phyloP scores from a whole-genome alignment of 164 flowering plant species.

The Aristolochia fimbriata region DNA sequence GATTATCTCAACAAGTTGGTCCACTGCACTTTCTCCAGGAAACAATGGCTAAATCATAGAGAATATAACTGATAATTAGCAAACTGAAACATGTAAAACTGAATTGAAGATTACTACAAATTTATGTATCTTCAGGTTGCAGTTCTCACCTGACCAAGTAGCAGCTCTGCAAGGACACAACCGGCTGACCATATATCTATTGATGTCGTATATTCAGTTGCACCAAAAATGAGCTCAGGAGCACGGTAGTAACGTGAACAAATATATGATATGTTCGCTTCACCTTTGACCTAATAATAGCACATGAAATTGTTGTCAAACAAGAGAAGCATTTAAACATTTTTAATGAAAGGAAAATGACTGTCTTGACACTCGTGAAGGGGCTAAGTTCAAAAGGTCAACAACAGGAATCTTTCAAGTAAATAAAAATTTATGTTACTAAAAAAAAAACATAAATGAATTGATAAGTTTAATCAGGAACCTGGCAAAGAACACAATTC shows the following conservation, averaged over 20 bases:
- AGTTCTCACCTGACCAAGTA: slow-evolving; percentile 71
- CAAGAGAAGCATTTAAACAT: too few relatives aligned
- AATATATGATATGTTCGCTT: slow-evolving; percentile 89
- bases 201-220: slow-evolving; percentile 85
- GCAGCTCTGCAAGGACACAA: slow-evolving; percentile 92
- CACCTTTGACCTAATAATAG: slow-evolving; percentile 67
- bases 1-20: slow-evolving; percentile 91
- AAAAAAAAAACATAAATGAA: too few relatives aligned
- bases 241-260: slow-evolving; percentile 95
- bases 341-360: too few relatives aligned
- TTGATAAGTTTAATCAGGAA: too few relatives aligned
- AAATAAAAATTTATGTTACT: too few relatives aligned
- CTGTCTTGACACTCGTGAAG: too few relatives aligned
- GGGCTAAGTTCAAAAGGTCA: too few relatives aligned
- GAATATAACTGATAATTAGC: slow-evolving; percentile 4
- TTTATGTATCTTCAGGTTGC: not conserved
- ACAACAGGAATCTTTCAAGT: not conserved
- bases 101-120: not conserved
- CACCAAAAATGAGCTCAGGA: slow-evolving; percentile 95
- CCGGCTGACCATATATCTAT: slow-evolving; percentile 99
- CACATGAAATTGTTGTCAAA: not conserved
- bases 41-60: slow-evolving; percentile 55
- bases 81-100: not conserved
- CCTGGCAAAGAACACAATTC: too few relatives aligned
- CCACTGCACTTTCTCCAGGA: slow-evolving; percentile 97